Conservation (phyloP, 176 grass and related monocot genomes). For the Ensete ventricosum region DNA sequence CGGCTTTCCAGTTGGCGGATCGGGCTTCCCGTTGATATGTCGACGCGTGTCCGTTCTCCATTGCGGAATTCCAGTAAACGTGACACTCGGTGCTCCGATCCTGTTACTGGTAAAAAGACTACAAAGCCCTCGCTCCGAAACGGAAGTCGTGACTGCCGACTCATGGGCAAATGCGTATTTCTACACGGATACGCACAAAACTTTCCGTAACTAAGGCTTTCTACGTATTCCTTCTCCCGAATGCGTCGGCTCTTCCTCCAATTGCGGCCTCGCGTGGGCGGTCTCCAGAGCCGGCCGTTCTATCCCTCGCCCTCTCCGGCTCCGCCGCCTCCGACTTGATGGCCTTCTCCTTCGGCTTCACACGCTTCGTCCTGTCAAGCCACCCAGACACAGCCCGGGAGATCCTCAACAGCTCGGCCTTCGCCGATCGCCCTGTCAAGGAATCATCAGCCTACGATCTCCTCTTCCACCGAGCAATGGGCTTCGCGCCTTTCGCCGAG, state of each 20-base stretch:
- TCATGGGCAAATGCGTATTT: too few species aligned
- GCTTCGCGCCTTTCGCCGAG: conserved; percentile 31
- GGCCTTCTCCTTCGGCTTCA: conserved; percentile 32
- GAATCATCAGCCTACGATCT: conserved; percentile 21
- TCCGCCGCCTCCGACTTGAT: conserved; percentile 18
- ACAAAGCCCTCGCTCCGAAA: too few species aligned
- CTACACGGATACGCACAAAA: too few species aligned
- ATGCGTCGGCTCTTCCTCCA: conserved; percentile 2
- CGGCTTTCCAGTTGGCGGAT: too few species aligned
- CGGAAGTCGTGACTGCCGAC: too few species aligned
- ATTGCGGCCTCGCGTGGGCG: conserved; percentile 21
- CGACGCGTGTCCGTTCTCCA: too few species aligned
- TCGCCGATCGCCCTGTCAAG: conserved; percentile 23
- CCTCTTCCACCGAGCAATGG: conserved; percentile 20
- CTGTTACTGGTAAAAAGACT: too few species aligned
- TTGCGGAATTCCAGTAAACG: too few species aligned
- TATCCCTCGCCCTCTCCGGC: conserved; percentile 24
- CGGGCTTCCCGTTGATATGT: too few species aligned
- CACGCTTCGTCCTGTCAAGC: conserved; percentile 30
- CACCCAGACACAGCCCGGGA: conserved; percentile 18
- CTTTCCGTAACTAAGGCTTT: too few species aligned
- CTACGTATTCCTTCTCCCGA: too few species aligned
- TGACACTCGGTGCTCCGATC: too few species aligned
- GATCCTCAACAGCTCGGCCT: conserved; percentile 33
- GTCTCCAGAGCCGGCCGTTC: conserved; percentile 2